These are phyloP conservation scores for Rhizophagus sp. DNA, from an alignment of 192 early-diverging fungal genomes.

Conservation along the genomic window DNA sequence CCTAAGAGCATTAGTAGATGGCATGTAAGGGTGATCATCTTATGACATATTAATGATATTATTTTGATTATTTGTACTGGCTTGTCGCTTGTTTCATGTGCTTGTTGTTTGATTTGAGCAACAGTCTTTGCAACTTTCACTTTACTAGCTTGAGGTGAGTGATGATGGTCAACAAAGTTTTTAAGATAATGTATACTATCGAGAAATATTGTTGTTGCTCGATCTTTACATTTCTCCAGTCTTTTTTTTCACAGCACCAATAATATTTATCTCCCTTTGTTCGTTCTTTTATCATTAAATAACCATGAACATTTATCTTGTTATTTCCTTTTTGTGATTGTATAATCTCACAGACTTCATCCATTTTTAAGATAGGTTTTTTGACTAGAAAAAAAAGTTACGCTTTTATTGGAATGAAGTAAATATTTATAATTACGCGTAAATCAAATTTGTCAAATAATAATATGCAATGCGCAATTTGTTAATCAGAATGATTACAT, in stretches of 20 bases:
- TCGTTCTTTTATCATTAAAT: no score
- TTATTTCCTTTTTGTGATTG: no score
- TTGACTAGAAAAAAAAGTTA: no score
- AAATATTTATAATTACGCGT: no score
- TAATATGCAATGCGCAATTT: no score
- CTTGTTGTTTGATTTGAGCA: background rate
- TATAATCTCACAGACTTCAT: no score
- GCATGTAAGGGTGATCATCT: background rate
- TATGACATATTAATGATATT: background rate
- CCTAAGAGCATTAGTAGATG: background rate
- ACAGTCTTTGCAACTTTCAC: background rate
- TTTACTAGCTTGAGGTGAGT: background rate
- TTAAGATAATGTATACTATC: conserved; percentile 5
- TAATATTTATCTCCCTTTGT: background rate
- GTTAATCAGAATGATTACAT: no score
- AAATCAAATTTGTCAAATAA: no score
- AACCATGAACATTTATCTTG: no score
- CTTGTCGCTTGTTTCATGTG: background rate
- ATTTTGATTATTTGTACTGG: conserved; percentile 14
- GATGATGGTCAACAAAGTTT: background rate
- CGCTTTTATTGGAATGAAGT: no score
- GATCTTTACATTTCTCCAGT: background rate
- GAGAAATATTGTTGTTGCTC: background rate
- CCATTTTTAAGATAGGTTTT: no score
- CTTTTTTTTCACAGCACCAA: conserved; percentile 18